Evolutionary conservation across 75 land plant species (phyloP), one percentile per base, ranked within the genome.

Genomic region (Ceratopteris richardii): DNA sequence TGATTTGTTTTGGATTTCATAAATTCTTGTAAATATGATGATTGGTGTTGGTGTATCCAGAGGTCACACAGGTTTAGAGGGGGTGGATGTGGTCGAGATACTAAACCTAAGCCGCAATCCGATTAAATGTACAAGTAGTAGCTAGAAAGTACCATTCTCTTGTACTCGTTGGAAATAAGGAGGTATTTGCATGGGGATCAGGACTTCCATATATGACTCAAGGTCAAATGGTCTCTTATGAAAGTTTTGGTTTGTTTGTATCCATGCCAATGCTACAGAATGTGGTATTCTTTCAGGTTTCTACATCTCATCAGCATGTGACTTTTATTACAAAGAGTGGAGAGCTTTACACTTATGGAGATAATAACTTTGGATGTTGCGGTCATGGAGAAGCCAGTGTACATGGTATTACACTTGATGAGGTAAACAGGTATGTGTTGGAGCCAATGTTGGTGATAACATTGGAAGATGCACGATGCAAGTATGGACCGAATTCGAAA

Each of bases 281-380:
- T 24, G 58, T 78, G 36, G 66, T 26, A 53, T 86, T 89, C n/a
- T 62, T 60, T 51, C 84, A 92, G 42, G 74, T 88, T 18, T 82
- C 97, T 31, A 89, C 82, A n/a, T 66, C 72, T 44, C 79, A 81
- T 53, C 80, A 85, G 62, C 97, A 92, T 77, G 90, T 85, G 47
- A 96, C 95, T 30, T 83, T 92, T 65, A 74, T 85, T 31, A 76
- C 69, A 57, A 62, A 78, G 44, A 63, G 77, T 43, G 97, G 97
- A 74, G 82, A 92, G 97, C 90, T 92, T 48, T 92, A 79, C 50
- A 84, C 97, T 17, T 85, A 81, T 69, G 97, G 97, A 20, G 90
- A 85, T 68, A 92, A 92, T 77, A 73, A 86, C 44, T 92, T 90
- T 21, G 75, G 74, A 55, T 92, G 97, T 62, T 92, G 97, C 72